Base-by-base conservation (phyloP, 2,329 filamentous ascomycete species). In the Aspergillus candidus region DNA sequence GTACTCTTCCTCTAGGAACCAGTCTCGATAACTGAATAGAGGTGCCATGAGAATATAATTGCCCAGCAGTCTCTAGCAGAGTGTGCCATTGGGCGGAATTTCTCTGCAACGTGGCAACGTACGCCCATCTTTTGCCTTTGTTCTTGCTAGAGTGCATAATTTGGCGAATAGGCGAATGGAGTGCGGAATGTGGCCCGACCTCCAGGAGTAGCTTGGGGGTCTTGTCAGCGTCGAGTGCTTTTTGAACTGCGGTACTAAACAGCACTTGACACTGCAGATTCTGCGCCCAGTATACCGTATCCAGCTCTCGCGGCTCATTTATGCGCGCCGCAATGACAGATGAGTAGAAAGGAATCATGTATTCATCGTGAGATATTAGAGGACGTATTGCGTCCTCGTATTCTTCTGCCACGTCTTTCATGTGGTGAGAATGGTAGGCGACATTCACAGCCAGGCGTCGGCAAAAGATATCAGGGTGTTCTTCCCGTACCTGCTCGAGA, bases 151-250 rank as follows among this genome's bases (percentile, higher is more conserved):
- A 35, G 11, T 51, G 38, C 34, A 49, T 47, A 7, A 50, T 54
- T n/a, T 60, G 48, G 10, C 52, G 41, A 4, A 60, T 32, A 3
- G 57, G 56, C 1, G 50, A 52, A 11, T 48, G 40, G 3, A 62
- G 49, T 1, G 56, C 47, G 10, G 56, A 53, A 27, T 63, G 60
- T 2, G 59, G 59, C 2, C 58, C 57, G 29, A 62, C 43, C 30
- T 62, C 60, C 3, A 58, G 12, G 31, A 58, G 53, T 1, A 52
- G n/a, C 2, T 44, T 32, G 2, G 22, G 31, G 7, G 27, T 37
- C 18, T 30, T 31, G 2, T 38, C 30, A 11, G 33, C 38, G 11
- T 35, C 11, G 15, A 44, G 18, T 3, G 49, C 22, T 10, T 7
- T 31, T 11, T 43, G 36, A 15, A 48, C 38, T 4, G 56, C 53